phyloP scores from a whole-genome alignment of 805 yeast genomes.

The Suhomyces pyralidae region DNA sequence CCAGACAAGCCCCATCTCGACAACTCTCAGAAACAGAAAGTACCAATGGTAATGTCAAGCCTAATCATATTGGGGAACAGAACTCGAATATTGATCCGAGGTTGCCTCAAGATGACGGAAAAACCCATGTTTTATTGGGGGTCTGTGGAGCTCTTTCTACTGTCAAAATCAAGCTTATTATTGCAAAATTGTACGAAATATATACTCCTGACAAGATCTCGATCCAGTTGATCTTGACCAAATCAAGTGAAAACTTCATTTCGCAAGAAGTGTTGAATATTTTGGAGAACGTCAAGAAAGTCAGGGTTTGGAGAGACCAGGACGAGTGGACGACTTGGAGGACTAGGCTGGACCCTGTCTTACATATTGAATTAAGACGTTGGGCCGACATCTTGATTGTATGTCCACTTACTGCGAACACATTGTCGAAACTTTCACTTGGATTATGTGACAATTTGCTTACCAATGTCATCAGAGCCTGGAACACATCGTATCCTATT shows the following conservation, averaged over 20 bases:
- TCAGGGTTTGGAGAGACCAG: slow-evolving; percentile 54
- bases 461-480: slow-evolving; percentile 87
- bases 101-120: slow-evolving; percentile 59
- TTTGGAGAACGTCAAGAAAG: slow-evolving; percentile 38
- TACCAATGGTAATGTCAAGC: not conserved
- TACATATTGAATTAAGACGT: slow-evolving; percentile 89
- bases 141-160: slow-evolving; percentile 58
- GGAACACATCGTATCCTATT: slow-evolving; percentile 91
- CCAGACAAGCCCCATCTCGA: not conserved
- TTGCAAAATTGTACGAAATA: slow-evolving; percentile 50
- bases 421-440: slow-evolving; percentile 81
- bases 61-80: slow-evolving; percentile 28
- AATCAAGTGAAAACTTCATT: slow-evolving; percentile 51
- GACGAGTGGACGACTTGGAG: slow-evolving; percentile 78
- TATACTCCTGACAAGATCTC: slow-evolving; percentile 49
- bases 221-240: slow-evolving; percentile 53
- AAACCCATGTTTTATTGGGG: slow-evolving; percentile 53
- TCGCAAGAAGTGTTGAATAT: slow-evolving; percentile 42
- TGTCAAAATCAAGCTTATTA: slow-evolving; percentile 51
- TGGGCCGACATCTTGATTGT: slow-evolving; percentile 95
- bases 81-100: slow-evolving; percentile 57
- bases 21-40: not conserved
- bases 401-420: slow-evolving; percentile 94
- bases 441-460: slow-evolving; percentile 91
- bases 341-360: slow-evolving; percentile 79